Percentiles rank a stretch among this genome's conserved stretches.
phyloP scores from a whole-genome alignment of 192 early-diverging fungal genomes.

The Backusella circina region DNA sequence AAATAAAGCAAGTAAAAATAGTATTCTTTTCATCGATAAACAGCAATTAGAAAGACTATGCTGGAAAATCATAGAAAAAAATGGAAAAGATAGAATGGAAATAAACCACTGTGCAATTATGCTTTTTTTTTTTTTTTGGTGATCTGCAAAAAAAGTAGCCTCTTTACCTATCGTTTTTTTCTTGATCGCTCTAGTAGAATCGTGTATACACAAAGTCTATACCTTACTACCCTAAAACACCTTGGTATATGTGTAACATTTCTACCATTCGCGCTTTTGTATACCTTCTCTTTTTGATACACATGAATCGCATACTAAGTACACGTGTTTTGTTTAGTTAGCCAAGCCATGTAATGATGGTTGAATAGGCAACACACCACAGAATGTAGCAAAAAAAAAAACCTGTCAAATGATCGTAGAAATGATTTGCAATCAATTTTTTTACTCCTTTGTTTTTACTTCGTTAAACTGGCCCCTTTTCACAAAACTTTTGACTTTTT shows the following conservation, averaged over 20 bases:
- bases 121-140: neutral
- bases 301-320: neutral
- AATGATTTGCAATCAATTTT: neutral
- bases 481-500: neutral
- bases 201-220: neutral
- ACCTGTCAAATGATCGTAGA: slow-evolving; percentile 2
- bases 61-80: too few species aligned
- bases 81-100: too few species aligned
- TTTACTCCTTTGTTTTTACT: neutral
- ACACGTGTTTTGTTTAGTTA: slow-evolving; percentile 3
- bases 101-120: too few species aligned
- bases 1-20: neutral
- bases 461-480: neutral
- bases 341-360: neutral
- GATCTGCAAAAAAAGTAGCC: neutral
- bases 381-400: neutral
- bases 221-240: neutral
- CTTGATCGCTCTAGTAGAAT: neutral
- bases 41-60: too few species aligned
- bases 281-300: neutral
- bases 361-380: neutral
- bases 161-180: neutral
- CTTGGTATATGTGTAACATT: neutral
- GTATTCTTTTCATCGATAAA: too few species aligned
- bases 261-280: neutral